Evolutionary conservation across 75 land plant genomes (phyloP).

Genomic region (Ceratopteris richardii): DNA sequence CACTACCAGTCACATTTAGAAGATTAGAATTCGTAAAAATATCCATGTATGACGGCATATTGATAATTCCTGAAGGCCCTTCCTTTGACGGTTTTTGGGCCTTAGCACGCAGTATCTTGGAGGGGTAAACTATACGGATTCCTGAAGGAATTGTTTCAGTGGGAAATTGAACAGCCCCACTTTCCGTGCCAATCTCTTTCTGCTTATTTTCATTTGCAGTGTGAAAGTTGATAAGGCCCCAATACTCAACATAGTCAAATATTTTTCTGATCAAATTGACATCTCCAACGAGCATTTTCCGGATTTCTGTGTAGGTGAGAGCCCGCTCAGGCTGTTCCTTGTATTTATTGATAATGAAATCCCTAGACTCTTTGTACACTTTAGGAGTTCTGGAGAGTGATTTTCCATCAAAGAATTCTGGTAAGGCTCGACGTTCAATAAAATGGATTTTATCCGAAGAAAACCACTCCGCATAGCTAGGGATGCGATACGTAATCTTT

Average conservation of each 20-base stretch:
- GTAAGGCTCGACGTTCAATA: slow-evolving; percentile 43
- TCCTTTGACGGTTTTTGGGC: no score
- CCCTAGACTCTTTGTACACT: slow-evolving; percentile 90
- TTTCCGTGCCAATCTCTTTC: not conserved
- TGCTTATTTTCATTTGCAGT: not conserved
- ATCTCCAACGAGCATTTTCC: slow-evolving; percentile 79
- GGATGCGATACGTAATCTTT: no score
- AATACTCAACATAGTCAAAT: slow-evolving; percentile 64
- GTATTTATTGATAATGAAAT: slow-evolving; percentile 86
- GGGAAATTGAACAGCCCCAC: not conserved
- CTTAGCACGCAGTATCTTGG: no score
- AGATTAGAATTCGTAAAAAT: not conserved
- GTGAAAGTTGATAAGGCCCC: slow-evolving; percentile 81
- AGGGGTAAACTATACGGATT: not conserved
- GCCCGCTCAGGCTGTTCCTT: slow-evolving; percentile 59
- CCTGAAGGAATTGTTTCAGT: not conserved
- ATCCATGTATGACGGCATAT: not conserved
- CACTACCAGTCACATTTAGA: not conserved
- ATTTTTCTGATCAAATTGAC: slow-evolving; percentile 52
- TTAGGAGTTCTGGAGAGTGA: slow-evolving; percentile 66
- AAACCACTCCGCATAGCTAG: slow-evolving; percentile 76
- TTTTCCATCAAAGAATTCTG: slow-evolving; percentile 77
- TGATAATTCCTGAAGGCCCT: not conserved
- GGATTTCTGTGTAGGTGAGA: slow-evolving; percentile 74
- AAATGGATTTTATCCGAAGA: slow-evolving; percentile 72